These are phyloP conservation scores for Penicillium salamii DNA, from an alignment of 495 filamentous ascomycete species.

Conservation along the genomic window DNA sequence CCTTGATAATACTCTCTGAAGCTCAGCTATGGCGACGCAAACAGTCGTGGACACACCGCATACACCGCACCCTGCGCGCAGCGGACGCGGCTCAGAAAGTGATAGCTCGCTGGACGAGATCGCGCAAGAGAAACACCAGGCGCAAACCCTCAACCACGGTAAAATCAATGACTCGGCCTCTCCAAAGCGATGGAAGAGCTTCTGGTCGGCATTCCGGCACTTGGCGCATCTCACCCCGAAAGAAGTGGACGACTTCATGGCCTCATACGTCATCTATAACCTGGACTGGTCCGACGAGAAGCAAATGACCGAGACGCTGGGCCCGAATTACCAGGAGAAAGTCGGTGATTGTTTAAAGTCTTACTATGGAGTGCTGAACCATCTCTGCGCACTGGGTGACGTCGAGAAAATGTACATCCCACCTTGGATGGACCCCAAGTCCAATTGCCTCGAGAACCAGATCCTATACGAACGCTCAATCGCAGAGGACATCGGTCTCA, in stretches of 20 bases:
- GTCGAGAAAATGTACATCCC: slow-evolving; percentile 71
- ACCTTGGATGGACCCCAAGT: slow-evolving; percentile 57
- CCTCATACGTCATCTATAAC: slow-evolving; percentile 65
- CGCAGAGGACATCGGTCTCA: slow-evolving; percentile 50
- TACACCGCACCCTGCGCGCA: slow-evolving; percentile 22
- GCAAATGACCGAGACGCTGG: slow-evolving; percentile 55
- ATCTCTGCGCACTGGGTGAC: slow-evolving; percentile 63
- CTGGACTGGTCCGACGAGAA: slow-evolving; percentile 60
- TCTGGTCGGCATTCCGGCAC: slow-evolving; percentile 55
- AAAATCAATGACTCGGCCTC: slow-evolving; percentile 47
- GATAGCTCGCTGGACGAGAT: slow-evolving; percentile 40
- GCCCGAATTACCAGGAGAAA: slow-evolving; percentile 54
- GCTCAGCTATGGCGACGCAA: slow-evolving; percentile 20
- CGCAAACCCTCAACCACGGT: slow-evolving; percentile 21
- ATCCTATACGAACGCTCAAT: slow-evolving; percentile 60
- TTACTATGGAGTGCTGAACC: slow-evolving; percentile 63
- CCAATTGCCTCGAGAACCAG: slow-evolving; percentile 50
- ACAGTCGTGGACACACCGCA: slow-evolving; percentile 18
- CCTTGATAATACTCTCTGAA: slow-evolving; percentile 6
- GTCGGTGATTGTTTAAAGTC: slow-evolving; percentile 59
- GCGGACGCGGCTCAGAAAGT: slow-evolving; percentile 39
- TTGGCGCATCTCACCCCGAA: slow-evolving; percentile 54
- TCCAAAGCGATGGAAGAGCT: slow-evolving; percentile 53
- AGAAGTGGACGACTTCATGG: slow-evolving; percentile 64
- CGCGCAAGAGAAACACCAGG: slow-evolving; percentile 36